Evolutionary conservation across 228 moss, liverwort and hornwort species (phyloP), one percentile per base, ranked within the genome.

Genomic region (Sphagnum fallax): DNA sequence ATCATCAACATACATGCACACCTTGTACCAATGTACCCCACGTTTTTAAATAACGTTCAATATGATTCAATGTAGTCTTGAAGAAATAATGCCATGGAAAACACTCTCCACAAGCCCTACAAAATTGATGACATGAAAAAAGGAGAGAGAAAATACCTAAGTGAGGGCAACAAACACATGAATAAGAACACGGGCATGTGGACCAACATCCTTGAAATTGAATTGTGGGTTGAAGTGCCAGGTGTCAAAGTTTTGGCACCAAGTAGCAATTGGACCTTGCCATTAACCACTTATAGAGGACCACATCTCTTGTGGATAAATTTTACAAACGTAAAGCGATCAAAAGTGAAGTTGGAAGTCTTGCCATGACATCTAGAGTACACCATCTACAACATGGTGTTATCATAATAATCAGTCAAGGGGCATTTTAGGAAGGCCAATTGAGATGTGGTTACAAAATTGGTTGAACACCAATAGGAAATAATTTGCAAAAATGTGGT

Each of bases 321-420:
- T 98, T 71, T 94, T 92, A 75, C 98, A 98, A 12, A 98, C 92
- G 67, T 98, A 98, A 0, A 98, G 79, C 51, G 98, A 98, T 16
- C 98, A 88, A 66, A 98, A 98, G 72, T 98, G 98, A 65, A 98
- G 90, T 77, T 98, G 98, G 60, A 98, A 98, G 77, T 98, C 98
- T 87, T 94, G 87, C 98, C 98, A 98, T 59, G 92, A 90, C 98
- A 98, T 98, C 98, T 94, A 98, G 69, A 98, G 94, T 64, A 98
- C 89, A 76, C 98, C 98, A 65, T 93, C 86, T 68, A 90, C 91
- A 65, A 94, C 93, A 94, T 98, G 73, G 5, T 75, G 9, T 18
- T 0, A 18, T 18, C 18, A 0, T 18, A 18, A 18, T 0, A 18
- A 18, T 18, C 18, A 18, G 18, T 18, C 0, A 18, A 18, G 0